Conservation (phyloP, 1,284 basidiomycete genomes). For the Microbotryum violaceum region DNA sequence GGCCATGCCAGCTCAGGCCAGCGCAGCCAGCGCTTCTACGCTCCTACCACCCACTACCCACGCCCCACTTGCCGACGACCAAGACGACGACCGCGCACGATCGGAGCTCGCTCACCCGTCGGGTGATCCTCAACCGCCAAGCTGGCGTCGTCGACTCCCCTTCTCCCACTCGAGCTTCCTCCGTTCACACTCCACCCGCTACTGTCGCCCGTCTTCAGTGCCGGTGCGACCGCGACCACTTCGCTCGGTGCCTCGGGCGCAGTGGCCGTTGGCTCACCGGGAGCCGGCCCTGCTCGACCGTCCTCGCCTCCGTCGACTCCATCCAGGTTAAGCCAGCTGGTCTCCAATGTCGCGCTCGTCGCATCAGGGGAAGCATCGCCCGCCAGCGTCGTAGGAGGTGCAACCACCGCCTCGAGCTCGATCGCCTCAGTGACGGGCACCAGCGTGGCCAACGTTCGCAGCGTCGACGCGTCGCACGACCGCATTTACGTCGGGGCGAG, state of each 20-base stretch:
- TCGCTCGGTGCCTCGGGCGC: background rate
- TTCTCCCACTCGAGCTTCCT: slow-evolving; percentile 26
- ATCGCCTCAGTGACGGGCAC: background rate
- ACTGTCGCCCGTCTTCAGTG: slow-evolving; percentile 16
- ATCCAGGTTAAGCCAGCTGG: slow-evolving; percentile 5
- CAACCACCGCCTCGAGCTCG: background rate
- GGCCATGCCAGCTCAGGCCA: too few species aligned
- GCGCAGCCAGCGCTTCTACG: too few species aligned
- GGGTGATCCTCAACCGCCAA: background rate
- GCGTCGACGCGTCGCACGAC: slow-evolving; percentile 21
- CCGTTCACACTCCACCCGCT: slow-evolving; percentile 26
- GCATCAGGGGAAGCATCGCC: background rate
- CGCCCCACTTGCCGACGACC: too few species aligned
- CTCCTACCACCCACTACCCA: too few species aligned
- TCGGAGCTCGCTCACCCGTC: too few species aligned
- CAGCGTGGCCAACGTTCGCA: slow-evolving; percentile 3
- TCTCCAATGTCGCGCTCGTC: slow-evolving; percentile 5
- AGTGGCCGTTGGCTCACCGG: background rate
- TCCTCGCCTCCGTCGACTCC: slow-evolving; percentile 1
- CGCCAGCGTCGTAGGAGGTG: background rate
- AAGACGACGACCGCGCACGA: too few species aligned
- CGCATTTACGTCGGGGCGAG: slow-evolving; percentile 21
- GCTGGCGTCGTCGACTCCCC: slow-evolving; percentile 9
- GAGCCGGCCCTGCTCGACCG: background rate
- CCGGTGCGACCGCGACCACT: background rate